phyloP scores from a whole-genome alignment of 495 filamentous ascomycete species.

The Xylaria bambusicola region DNA sequence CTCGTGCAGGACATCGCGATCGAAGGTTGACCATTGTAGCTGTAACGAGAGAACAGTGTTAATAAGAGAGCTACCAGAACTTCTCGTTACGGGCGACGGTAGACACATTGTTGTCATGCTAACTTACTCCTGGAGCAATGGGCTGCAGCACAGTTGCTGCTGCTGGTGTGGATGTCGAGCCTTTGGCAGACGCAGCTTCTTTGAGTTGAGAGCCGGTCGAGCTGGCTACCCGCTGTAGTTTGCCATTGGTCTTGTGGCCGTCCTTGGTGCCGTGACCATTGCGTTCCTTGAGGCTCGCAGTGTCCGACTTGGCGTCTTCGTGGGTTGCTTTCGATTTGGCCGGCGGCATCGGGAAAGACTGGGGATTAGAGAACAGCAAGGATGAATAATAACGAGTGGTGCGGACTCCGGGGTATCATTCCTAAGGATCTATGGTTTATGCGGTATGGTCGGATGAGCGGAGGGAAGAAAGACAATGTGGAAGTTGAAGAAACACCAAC shows the following conservation, averaged over 20 bases:
- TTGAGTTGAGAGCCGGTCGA: conserved; percentile 45
- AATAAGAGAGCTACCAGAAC: conserved; percentile 25
- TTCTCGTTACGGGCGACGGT: background rate
- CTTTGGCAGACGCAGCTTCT: conserved; percentile 40
- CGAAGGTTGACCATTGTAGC: conserved; percentile 77
- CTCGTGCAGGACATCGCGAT: conserved; percentile 70
- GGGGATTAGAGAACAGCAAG: conserved; percentile 28
- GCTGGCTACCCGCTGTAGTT: conserved; percentile 49
- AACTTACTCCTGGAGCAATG: conserved; percentile 29
- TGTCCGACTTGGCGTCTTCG: conserved; percentile 52
- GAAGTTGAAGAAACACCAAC: too few species aligned
- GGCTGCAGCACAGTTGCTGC: conserved; percentile 20
- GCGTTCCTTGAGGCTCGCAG: conserved; percentile 45
- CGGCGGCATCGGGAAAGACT: conserved; percentile 29
- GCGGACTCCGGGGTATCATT: conserved; percentile 24
- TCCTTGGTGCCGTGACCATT: conserved; percentile 37
- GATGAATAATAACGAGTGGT: conserved; percentile 11
- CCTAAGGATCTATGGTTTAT: conserved; percentile 4
- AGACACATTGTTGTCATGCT: background rate
- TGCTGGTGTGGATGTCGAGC: conserved; percentile 25
- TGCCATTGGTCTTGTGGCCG: conserved; percentile 43
- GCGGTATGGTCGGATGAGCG: background rate
- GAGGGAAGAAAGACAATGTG: background rate
- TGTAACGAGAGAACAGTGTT: conserved; percentile 33
- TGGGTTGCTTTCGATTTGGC: conserved; percentile 40